Evolutionary conservation across 2,329 filamentous ascomycete genomes (phyloP).

Genomic region (Didymella pomorum): DNA sequence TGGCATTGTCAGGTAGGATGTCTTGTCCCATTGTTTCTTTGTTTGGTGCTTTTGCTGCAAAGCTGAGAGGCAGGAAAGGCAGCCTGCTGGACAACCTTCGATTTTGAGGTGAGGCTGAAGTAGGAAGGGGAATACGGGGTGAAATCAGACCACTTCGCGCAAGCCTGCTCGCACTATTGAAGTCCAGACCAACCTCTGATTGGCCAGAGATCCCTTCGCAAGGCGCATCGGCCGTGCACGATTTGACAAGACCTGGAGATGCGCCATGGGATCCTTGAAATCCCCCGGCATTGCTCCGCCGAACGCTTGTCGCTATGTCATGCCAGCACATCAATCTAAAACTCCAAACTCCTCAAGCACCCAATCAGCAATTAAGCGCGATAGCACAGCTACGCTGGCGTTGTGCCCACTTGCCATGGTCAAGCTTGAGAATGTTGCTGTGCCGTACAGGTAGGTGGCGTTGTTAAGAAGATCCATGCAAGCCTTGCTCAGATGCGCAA

Average conservation of each 20-base stretch:
- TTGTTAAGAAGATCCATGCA: neutral
- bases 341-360: neutral
- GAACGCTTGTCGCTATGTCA: neutral
- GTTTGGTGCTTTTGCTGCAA: neutral
- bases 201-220: conserved; percentile 5
- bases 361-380: neutral
- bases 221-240: conserved; percentile 12
- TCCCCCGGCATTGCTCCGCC: neutral
- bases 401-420: neutral
- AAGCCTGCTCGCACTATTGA: conserved; percentile 2
- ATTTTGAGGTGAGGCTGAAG: conserved; percentile 6
- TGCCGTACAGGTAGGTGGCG: neutral
- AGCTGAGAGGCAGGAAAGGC: neutral
- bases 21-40: conserved; percentile 17
- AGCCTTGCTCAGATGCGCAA: conserved; percentile 3
- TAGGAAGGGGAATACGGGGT: neutral
- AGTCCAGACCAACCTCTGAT: conserved; percentile 10
- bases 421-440: neutral
- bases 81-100: neutral
- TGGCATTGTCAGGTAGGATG: conserved; percentile 14
- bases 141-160: conserved; percentile 17
- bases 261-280: conserved; percentile 7
- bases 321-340: neutral
- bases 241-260: conserved; percentile 17
- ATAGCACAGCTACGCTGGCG: neutral